Base-by-base conservation (phyloP, 2,329 filamentous ascomycete species). In the Fusarium subtropicale region DNA sequence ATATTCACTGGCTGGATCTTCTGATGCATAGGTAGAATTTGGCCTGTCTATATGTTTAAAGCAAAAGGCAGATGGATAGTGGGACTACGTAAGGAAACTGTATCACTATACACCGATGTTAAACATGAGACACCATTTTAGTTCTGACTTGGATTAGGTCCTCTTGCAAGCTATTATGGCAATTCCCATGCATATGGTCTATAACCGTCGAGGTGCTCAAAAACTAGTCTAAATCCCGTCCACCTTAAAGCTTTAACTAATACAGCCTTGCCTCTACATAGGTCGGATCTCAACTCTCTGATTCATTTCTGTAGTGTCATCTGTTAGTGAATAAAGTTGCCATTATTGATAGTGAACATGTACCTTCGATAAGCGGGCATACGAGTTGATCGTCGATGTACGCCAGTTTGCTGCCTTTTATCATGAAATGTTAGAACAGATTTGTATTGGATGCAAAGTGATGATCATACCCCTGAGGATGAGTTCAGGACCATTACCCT, bases 391-490 rank as follows among this genome's bases (percentile, higher is more conserved):
- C 10, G 0, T 45, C 1, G 0, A 50, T 1, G 2, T 45, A 47
- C 7, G 26, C 59, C 26, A 63, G n/a, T 6, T 20, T 34, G 2
- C n/a, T 12, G 5, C 24, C 58, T 64, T 7, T 15, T 1, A 36
- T 10, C 9, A 33, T 3, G 9, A 1, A 11, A 16, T 16, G 6
- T 64, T 3, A 64, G 39, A 26, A 2, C 16, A 7, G 6, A 8
- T 2, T 13, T 13, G 5, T 20, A 1, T 39, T 1, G 4, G 4
- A 20, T 3, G 7, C 5, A 4, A 6, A 18, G 15, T 4, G 0
- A 12, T 9, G 2, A 4, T 5, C n/a, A 11, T 44, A 69, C 66
- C 66, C n/a, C 11, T 20, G 4, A 69, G 55, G 0, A 13, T 66
- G 9, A 69, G n/a, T 24, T 58, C 26, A 1, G 9, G 24, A 5